Evolutionary conservation across 78 protist genomes (phyloP).

Genomic region (Dictyostelium purpureum): DNA sequence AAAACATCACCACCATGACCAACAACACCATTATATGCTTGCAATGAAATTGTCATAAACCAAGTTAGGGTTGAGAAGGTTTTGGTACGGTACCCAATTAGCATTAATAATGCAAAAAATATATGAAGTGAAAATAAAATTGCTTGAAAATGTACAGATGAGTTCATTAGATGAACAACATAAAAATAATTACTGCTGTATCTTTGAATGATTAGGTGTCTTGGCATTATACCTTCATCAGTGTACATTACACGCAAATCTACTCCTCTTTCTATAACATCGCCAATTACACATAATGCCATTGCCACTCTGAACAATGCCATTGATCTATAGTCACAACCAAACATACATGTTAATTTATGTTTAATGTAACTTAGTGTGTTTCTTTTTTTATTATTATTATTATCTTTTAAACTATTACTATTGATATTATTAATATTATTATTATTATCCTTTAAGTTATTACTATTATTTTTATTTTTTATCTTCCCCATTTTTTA

Average conservation of each 20-base stretch:
- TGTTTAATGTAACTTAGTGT: background rate
- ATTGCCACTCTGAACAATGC: conserved; percentile 27
- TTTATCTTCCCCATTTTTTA: no score
- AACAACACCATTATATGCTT: conserved; percentile 34
- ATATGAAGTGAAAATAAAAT: conserved; percentile 10
- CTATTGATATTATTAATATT: no score
- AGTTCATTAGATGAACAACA: conserved; percentile 32
- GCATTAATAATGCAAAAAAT: conserved; percentile 37
- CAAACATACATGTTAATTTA: conserved; percentile 12
- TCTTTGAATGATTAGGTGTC: background rate
- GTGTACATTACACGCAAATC: conserved; percentile 44
- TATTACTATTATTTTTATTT: no score
- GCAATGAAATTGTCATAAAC: conserved; percentile 46
- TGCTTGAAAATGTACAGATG: background rate
- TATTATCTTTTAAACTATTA: background rate
- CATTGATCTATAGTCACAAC: conserved; percentile 32
- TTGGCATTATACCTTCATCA: conserved; percentile 39
- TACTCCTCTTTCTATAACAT: conserved; percentile 26
- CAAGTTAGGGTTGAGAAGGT: conserved; percentile 24
- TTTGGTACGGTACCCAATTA: conserved; percentile 70
- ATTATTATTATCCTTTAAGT: no score
- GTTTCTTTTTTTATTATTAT: background rate
- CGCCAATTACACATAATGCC: conserved; percentile 74
- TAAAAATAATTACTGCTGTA: conserved; percentile 15
- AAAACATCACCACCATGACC: conserved; percentile 80